Evolutionary conservation across 768 basidiomycete species (phyloP), one percentile per base, ranked within the genome.

Genomic region (Inosperma sp.): DNA sequence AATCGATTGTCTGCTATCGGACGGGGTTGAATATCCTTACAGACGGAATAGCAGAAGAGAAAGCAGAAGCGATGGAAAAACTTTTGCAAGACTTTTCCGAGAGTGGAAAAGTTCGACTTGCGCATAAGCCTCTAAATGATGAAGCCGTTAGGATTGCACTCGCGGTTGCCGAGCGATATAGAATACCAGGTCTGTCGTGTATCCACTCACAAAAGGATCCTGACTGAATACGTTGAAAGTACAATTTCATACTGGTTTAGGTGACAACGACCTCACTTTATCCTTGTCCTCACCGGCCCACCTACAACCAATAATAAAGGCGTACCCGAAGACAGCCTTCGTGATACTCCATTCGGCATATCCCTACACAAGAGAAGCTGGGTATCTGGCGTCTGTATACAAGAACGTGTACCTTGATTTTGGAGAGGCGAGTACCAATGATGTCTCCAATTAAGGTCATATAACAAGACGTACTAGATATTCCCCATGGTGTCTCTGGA

Each of bases 181-280:
- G 68, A 6, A 86, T 83, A 56, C 88, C 88, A 47, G 80, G 88
- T 85, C 19, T 44, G 31, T 48, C 21, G 22, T 34, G 39, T 16
- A 17, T 16, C 5, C 30, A 29, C 33, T n/a, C 30, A 42, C 23
- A 33, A 27, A 45, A 14, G 41, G 26, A 30, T 39, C 47, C 52
- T 21, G 42, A 31, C 26, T 30, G 35, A 33, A 9, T 23, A 43
- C 22, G 13, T 10, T 35, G 25, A 31, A 46, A 90, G 88, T 91
- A 17, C 88, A 91, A 70, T 90, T 90, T 64, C 88, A 91, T 59
- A 89, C 86, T 7, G 88, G 88, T 26, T 73, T 90, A 1, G 88
- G 88, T 5, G 88, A 91, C 57, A 80, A 76, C 51, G 85, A 90
- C 48, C 78, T 91, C 42, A 73, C 66, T 21, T 68, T 89, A 27